These are phyloP conservation scores for Sherardia arvensis DNA, from an alignment of 257 asterid species.

Conservation along the genomic window DNA sequence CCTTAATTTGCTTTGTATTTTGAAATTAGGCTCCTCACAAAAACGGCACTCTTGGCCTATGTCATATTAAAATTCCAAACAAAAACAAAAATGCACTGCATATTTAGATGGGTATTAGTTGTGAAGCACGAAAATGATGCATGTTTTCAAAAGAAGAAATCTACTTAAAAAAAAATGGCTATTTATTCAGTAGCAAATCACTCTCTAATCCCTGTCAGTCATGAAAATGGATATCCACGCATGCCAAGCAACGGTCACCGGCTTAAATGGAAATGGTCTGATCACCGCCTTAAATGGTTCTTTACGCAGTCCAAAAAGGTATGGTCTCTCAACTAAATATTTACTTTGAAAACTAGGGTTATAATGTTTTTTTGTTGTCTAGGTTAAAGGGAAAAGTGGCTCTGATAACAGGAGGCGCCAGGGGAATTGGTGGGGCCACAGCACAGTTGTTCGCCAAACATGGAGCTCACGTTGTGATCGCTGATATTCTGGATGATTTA, in stretches of 20 bases:
- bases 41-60: neutral
- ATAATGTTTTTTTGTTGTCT: neutral
- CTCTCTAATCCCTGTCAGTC: neutral
- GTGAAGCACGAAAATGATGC: neutral
- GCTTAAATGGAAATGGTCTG: neutral
- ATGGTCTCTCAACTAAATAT: neutral
- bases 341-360: too few species aligned
- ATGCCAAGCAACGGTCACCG: neutral
- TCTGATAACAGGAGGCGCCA: slow-evolving; percentile 72
- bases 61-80: too few species aligned
- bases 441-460: slow-evolving; percentile 43
- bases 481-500: slow-evolving; percentile 49
- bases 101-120: neutral
- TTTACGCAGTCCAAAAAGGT: neutral
- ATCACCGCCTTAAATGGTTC: neutral
- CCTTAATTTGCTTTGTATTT: too few species aligned
- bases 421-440: slow-evolving; percentile 86
- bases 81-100: neutral
- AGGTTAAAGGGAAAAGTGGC: slow-evolving; percentile 59
- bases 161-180: neutral
- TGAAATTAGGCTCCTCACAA: too few species aligned
- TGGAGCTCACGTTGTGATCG: slow-evolving; percentile 60
- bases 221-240: slow-evolving; percentile 1
- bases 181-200: neutral
- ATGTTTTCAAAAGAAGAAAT: neutral